Evolutionary conservation across 2,329 filamentous ascomycete species (phyloP).

Genomic region (Colletotrichum caudatum): DNA sequence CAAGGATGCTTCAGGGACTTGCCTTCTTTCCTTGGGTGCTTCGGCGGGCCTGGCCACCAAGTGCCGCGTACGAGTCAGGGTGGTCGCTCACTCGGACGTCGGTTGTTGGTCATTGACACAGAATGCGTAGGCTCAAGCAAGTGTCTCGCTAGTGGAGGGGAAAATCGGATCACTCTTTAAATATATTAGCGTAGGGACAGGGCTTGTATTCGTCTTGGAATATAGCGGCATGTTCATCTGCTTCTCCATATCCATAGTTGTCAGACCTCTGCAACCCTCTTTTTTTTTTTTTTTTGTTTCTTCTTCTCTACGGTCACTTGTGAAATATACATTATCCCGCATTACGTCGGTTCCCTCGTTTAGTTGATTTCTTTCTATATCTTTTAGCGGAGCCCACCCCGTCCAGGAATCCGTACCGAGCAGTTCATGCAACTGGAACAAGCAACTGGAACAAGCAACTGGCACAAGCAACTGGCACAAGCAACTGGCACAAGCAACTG

Average conservation of each 20-base stretch:
- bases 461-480: slow-evolving; percentile 1
- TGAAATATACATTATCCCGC: too few relatives aligned
- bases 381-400: neutral
- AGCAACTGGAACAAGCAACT: slow-evolving; percentile 9
- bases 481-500: neutral
- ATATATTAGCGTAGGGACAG: neutral
- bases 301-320: neutral
- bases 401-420: too few relatives aligned
- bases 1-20: neutral
- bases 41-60: neutral
- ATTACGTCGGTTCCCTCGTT: too few relatives aligned
- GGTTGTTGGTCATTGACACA: neutral
- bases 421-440: neutral
- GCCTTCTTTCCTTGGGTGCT: too few relatives aligned
- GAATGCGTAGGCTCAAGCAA: neutral
- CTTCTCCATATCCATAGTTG: neutral
- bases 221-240: too few relatives aligned
- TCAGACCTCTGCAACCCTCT: neutral
- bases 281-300: neutral
- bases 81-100: neutral
- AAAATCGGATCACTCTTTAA: neutral
- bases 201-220: too few relatives aligned
- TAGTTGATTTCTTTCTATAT: neutral
- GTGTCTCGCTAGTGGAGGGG: neutral
- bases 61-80: neutral